Conservation (phyloP, 805 yeast species). For the Wickerhamiella siamensis region DNA sequence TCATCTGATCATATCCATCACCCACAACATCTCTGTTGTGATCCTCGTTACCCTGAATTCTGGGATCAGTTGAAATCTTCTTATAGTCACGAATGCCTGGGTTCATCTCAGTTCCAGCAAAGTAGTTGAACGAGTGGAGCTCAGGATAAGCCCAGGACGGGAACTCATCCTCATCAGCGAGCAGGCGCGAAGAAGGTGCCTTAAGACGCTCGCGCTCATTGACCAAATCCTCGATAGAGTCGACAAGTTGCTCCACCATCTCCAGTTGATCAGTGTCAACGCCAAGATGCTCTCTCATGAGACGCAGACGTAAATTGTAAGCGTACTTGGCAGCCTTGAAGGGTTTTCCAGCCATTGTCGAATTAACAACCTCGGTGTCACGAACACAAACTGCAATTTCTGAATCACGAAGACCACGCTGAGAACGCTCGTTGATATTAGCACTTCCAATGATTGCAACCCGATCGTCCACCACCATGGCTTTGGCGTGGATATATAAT, state of each 20-base stretch:
- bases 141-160: slow-evolving; percentile 20
- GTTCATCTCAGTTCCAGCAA: slow-evolving; percentile 74
- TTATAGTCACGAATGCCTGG: slow-evolving; percentile 73
- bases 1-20: slow-evolving; percentile 52
- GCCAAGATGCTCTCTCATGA: slow-evolving; percentile 96
- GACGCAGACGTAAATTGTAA: slow-evolving; percentile 70
- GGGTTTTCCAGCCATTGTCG: slow-evolving; percentile 67
- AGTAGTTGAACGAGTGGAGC: slow-evolving; percentile 52
- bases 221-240: slow-evolving; percentile 7
- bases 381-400: slow-evolving; percentile 84
- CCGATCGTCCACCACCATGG: slow-evolving; percentile 83
- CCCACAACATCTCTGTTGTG: slow-evolving; percentile 71
- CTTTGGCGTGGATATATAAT: slow-evolving; percentile 84
- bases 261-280: slow-evolving; percentile 37
- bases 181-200: not conserved
- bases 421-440: slow-evolving; percentile 89
- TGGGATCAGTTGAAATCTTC: slow-evolving; percentile 63
- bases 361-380: slow-evolving; percentile 42
- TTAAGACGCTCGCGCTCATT: not conserved
- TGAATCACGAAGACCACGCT: slow-evolving; percentile 87
- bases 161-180: slow-evolving; percentile 1
- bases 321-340: slow-evolving; percentile 79
- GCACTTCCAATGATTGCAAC: slow-evolving; percentile 95
- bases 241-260: slow-evolving; percentile 16
- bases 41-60: slow-evolving; percentile 51